Conservation (phyloP, 2,329 filamentous ascomycete species). For the Pseudocercospora vitis region DNA sequence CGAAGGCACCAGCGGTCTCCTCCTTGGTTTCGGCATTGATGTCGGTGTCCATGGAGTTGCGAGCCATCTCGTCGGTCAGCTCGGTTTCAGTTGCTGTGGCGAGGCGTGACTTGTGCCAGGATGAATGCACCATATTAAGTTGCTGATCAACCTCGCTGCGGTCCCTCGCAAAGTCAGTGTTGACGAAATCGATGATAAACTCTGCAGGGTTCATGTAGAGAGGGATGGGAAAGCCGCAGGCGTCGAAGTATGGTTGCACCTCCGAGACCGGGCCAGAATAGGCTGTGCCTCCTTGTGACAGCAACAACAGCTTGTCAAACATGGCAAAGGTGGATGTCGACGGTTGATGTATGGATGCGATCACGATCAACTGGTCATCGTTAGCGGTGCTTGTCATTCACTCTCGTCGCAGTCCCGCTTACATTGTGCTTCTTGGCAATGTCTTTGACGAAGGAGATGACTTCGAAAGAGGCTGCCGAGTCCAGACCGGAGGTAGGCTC, state of each 20-base stretch:
- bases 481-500: slow-evolving; percentile 84
- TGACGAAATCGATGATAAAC: slow-evolving; percentile 74
- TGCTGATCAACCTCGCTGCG: slow-evolving; percentile 49
- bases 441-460: slow-evolving; percentile 69
- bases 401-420: slow-evolving; percentile 29
- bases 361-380: slow-evolving; percentile 63
- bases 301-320: slow-evolving; percentile 75
- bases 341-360: slow-evolving; percentile 83
- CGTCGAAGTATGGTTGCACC: slow-evolving; percentile 63
- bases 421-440: slow-evolving; percentile 68
- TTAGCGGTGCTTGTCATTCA: slow-evolving; percentile 5
- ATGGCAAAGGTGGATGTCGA: slow-evolving; percentile 75
- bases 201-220: slow-evolving; percentile 76
- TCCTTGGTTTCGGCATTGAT: slow-evolving; percentile 34
- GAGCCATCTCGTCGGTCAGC: slow-evolving; percentile 39
- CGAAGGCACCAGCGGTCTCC: slow-evolving; percentile 47
- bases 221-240: slow-evolving; percentile 63
- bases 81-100: slow-evolving; percentile 38
- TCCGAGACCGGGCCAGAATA: slow-evolving; percentile 67
- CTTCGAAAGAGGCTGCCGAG: slow-evolving; percentile 72
- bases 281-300: slow-evolving; percentile 68
- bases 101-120: slow-evolving; percentile 56
- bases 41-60: slow-evolving; percentile 37
- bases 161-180: slow-evolving; percentile 67
- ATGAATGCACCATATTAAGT: slow-evolving; percentile 54